Evolutionary conservation across 306 rosid genomes (phyloP), one percentile per base, ranked within the genome.

Genomic region (Prunus mira): DNA sequence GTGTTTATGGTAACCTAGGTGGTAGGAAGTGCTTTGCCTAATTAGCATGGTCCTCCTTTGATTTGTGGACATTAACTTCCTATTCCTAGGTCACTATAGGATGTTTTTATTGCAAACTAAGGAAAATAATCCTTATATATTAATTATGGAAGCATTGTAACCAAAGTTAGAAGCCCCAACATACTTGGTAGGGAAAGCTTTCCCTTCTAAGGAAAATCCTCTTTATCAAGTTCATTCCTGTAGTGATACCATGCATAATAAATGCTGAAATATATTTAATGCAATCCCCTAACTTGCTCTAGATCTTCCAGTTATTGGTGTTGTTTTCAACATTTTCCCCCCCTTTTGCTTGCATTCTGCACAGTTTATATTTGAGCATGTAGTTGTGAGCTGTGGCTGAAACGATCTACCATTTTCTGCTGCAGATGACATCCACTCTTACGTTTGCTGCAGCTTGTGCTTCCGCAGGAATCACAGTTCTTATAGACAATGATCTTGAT

Each of bases 361-460:
- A 3, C 8, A 27, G 47, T 17, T 14, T 56, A 18, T 20, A 13
- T 57, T 62, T 57, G 12, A 25, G 50, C 32, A 9, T 25, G 58
- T 72, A 25, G n/a, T 24, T 72, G 18, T 72, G 66, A 46, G 20
- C 64, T 56, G 49, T 47, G 67, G 50, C 58, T 56, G 65, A 67
- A 74, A 38, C 38, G 38, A 56, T 28, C 34, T 45, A 22, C 51
- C 28, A 25, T 73, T 56, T 49, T 56, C 71, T 45, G 56, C 64
- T 85, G 87, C 95, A 94, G 96, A 82, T 91, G 43, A 90, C 90
- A 32, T 91, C 95, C 63, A 91, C 92, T 19, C 97, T 91, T 67
- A 88, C 86, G 76, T 94, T 91, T 73, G 96, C 98, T 2, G 98
- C 96, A 67, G 97, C 98, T 9, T 91, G 98, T 87, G 96, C 98